Evolutionary conservation across 2,329 filamentous ascomycete species (phyloP), one percentile per base, ranked within the genome.

Genomic region (Spiromastix sp.): DNA sequence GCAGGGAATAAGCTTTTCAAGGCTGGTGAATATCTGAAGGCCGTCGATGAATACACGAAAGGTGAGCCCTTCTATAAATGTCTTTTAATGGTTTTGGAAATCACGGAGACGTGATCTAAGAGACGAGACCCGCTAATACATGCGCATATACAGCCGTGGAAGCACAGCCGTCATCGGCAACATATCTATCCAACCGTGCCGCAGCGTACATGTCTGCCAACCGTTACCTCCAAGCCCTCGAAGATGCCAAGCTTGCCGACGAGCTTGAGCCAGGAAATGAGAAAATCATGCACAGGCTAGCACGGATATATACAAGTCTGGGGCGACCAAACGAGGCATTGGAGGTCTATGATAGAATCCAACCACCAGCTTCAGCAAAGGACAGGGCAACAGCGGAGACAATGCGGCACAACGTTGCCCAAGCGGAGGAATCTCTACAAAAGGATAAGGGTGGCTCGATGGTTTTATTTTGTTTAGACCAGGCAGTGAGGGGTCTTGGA

Each of bases 1-100:
- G 77, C 84, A 2, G 91, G 91, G 40, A 98, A 98, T 67, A 91
- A 91, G 54, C 89, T 85, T 55, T 98, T 95, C 74, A 96, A 95
- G 68, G 84, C 87, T 44, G 85, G 81, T 56, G 84, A 95, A 53
- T 98, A 89, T 59, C 66, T 71, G 41, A 81, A 82, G 55, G 89
- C 91, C 16, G 87, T 96, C 56, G 74, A 83, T 48, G 85, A 95
- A 60, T 98, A 96, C 60, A 85, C 83, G 48, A 94, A 93, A 75
- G 89, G 89, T 94, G 69, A 40, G 69, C 51, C 17, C 19, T 32
- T 33, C 8, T 19, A 9, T 30, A n/a, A n/a, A 22, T 27, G 21
- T 32, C 38, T 38, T 35, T 33, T 29, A 26, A 26, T 34, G 16
- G 5, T 38, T n/a, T n/a, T n/a, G n/a, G n/a, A n/a, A n/a, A n/a